Evolutionary conservation across 371 early-diverging fungal species (phyloP), one percentile per base, ranked within the genome.

Genomic region (Gilbertella persicaria): DNA sequence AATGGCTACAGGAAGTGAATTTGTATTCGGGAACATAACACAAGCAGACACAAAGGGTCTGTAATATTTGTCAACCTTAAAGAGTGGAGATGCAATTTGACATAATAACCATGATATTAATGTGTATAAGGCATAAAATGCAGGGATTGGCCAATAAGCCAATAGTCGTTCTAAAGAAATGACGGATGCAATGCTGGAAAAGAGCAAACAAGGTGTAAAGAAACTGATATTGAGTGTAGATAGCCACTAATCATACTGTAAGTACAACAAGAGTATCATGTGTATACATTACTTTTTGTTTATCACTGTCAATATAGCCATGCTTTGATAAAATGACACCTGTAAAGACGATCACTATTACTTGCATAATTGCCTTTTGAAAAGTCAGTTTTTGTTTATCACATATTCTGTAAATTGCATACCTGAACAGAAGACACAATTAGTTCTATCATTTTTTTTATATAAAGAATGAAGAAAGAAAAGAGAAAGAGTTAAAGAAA

Each of bases 61-160:
- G 36, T 85, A 82, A n/a, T 45, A 38, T 45, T 28, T 25, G 19
- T 25, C 38, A 19, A 84, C 61, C 17, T 82, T 73, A 19, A 79
- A 69, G 9, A 78, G 7, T 38, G 77, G 70, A 14, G 82, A 67
- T 6, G 78, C 50, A 13, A 71, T 41, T 10, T 71, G 65, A 13
- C 63, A 53, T 5, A 54, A 16, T 7, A 37, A 17, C 42, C 50
- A 75, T 5, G 62, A 58, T 1, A 73, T 42, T 4, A 45, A 8
- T 30, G 45, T 40, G 56, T 83, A 87, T 10, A 78, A 36, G 26
- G 76, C 40, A 45, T 78, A 87, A 58, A 87, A 87, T 3, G 75
- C 66, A 2, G 89, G 88, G 46, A 87, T 83, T 38, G 88, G 87
- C 90, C 90, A 90, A 45, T 79, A 82, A 21, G 82, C 83, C 19